Percentiles rank a stretch among this genome's conserved stretches.
Evolutionary conservation across 441 rosid species (phyloP).

Genomic region (Biscutella laevigata): DNA sequence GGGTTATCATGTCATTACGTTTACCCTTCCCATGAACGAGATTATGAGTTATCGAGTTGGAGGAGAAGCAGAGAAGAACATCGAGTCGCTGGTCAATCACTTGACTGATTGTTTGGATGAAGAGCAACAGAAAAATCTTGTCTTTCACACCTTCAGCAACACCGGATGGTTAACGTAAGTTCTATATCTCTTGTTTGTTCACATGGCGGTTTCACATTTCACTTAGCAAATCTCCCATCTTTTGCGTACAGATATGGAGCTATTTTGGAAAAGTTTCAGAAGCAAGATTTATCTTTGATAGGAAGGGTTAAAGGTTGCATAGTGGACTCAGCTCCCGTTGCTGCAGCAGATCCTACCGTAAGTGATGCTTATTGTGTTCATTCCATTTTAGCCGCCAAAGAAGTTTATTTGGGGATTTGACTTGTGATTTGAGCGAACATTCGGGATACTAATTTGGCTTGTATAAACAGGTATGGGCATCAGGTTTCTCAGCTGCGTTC

Average conservation of each 20-base stretch:
- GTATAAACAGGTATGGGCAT: conserved; percentile 78
- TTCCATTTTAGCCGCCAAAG: conserved; percentile 1
- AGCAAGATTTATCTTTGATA: conserved; percentile 51
- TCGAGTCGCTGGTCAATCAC: conserved; percentile 76
- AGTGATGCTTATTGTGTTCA: conserved; percentile 7
- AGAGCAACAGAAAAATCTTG: conserved; percentile 68
- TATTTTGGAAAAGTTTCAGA: conserved; percentile 76
- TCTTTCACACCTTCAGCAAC: conserved; percentile 96
- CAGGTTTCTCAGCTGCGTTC: conserved; percentile 91
- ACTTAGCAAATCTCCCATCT: background rate
- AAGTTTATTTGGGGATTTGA: background rate
- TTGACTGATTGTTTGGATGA: conserved; percentile 88
- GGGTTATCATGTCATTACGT: conserved; percentile 87
- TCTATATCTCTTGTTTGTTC: background rate
- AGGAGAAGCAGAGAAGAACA: conserved; percentile 78
- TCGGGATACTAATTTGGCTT: conserved; percentile 17
- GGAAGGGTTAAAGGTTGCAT: conserved; percentile 77
- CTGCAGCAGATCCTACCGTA: conserved; percentile 91
- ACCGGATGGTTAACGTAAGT: conserved; percentile 94
- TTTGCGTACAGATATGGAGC: conserved; percentile 62
- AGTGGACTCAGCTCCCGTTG: conserved; percentile 97
- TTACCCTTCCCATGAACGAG: conserved; percentile 81
- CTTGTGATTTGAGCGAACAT: background rate
- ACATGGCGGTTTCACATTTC: background rate
- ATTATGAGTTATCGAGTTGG: conserved; percentile 76